phyloP scores from a whole-genome alignment of 108 stramenopile species.

The Thalassiosira profunda region DNA sequence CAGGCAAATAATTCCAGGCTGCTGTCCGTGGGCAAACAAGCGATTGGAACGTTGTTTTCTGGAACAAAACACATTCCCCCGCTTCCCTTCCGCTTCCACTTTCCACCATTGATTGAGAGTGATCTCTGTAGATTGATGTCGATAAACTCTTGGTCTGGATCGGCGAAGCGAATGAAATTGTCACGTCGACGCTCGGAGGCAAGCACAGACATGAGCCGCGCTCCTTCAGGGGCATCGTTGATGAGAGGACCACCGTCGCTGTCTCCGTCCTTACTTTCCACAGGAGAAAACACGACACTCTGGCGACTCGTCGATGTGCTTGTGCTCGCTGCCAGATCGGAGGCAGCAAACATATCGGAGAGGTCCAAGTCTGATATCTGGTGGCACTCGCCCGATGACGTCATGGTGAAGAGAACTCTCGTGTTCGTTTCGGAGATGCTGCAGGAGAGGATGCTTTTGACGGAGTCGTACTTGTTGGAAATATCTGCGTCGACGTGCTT shows the following conservation, averaged over 20 bases:
- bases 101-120: constrained; percentile 24
- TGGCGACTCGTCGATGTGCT: constrained; percentile 8
- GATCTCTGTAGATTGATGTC: constrained; percentile 32
- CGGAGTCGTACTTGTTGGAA: background rate
- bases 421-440: constrained; percentile 24
- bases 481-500: constrained; percentile 10
- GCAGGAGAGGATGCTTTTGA: constrained; percentile 7
- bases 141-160: constrained; percentile 13
- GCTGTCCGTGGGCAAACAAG: constrained; percentile 19
- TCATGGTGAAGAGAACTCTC: constrained; percentile 13
- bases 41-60: constrained; percentile 40
- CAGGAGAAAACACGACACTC: constrained; percentile 5
- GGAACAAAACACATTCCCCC: constrained; percentile 35
- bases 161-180: constrained; percentile 36
- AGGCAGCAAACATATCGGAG: constrained; percentile 52
- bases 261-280: background rate
- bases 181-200: constrained; percentile 65
- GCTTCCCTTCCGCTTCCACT: constrained; percentile 33
- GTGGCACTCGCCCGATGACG: constrained; percentile 17
- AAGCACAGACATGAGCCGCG: constrained; percentile 66
- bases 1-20: constrained; percentile 45
- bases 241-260: constrained; percentile 47
- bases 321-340: constrained; percentile 6
- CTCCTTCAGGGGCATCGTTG: constrained; percentile 76
- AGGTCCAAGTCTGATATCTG: constrained; percentile 54